Percentiles rank a stretch among this genome's conserved stretches.
Conservation (phyloP, 306 rosid species). For the Cicer bijugum region DNA sequence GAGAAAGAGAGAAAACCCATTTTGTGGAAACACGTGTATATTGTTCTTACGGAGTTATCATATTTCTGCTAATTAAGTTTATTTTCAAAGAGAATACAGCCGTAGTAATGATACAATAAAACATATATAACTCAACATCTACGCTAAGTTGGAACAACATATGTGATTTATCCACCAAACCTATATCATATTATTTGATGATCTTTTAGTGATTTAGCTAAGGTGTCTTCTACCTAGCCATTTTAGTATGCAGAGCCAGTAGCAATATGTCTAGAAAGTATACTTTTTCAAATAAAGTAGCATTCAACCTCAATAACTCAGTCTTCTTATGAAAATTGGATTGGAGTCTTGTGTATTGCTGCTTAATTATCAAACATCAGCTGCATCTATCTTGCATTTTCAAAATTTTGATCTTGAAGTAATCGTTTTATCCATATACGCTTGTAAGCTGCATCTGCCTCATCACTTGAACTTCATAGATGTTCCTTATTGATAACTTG, state of each 20-base stretch:
- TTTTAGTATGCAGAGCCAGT: not conserved
- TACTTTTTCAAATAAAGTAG: not conserved
- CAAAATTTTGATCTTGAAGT: conserved; percentile 1
- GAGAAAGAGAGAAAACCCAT: too few relatives aligned
- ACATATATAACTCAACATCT: not conserved
- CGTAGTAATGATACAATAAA: not conserved
- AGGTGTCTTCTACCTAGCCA: not conserved
- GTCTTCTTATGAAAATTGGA: not conserved
- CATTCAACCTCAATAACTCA: not conserved
- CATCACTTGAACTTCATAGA: conserved; percentile 1
- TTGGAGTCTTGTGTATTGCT: not conserved
- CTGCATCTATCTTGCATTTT: conserved; percentile 3
- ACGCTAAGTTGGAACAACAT: not conserved
- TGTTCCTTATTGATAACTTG: not conserved
- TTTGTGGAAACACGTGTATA: not conserved
- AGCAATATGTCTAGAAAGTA: not conserved
- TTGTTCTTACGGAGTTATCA: not conserved
- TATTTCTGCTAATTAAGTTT: conserved; percentile 4
- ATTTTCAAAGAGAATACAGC: conserved; percentile 19
- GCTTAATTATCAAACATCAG: conserved; percentile 1
- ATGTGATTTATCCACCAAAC: too few relatives aligned
- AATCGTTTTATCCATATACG: not conserved
- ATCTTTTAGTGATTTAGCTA: too few relatives aligned
- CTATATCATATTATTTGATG: too few relatives aligned
- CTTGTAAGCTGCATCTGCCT: conserved; percentile 20